Percentiles rank a stretch among this genome's conserved stretches.
Conservation (phyloP, 495 filamentous ascomycete genomes). For the Penicillium steckii region DNA sequence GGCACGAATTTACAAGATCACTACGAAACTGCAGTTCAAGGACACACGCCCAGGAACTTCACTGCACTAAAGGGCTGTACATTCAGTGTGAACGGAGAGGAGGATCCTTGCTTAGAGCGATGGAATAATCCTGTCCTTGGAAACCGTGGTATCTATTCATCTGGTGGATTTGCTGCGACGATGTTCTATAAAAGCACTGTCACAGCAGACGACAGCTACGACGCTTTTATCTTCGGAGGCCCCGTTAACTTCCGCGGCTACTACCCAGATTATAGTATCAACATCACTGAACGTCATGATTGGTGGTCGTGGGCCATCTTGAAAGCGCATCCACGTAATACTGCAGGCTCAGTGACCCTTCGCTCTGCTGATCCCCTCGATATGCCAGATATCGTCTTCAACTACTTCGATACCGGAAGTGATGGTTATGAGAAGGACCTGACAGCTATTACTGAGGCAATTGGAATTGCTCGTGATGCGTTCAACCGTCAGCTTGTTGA, state of each 20-base stretch:
- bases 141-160: constrained; percentile 49
- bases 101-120: constrained; percentile 47
- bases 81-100: constrained; percentile 27
- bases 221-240: constrained; percentile 53
- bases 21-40: constrained; percentile 54
- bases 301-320: constrained; percentile 52
- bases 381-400: constrained; percentile 54
- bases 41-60: constrained; percentile 41
- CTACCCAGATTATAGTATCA: constrained; percentile 34
- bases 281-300: constrained; percentile 25
- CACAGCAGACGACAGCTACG: constrained; percentile 38
- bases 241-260: constrained; percentile 49
- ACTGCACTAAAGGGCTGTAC: constrained; percentile 45
- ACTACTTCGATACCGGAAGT: constrained; percentile 50
- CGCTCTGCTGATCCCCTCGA: constrained; percentile 52
- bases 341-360: constrained; percentile 50
- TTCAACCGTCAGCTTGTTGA: constrained; percentile 27
- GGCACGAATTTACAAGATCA: constrained; percentile 68
- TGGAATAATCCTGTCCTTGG: constrained; percentile 38
- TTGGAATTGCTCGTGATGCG: constrained; percentile 43
- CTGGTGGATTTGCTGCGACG: constrained; percentile 45
- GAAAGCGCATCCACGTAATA: constrained; percentile 53
- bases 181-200: constrained; percentile 45
- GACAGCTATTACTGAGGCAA: constrained; percentile 45
- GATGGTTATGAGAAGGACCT: constrained; percentile 41